Evolutionary conservation across 1,284 basidiomycete genomes (phyloP), one percentile per base, ranked within the genome.

Genomic region (Sparassis latifolia): DNA sequence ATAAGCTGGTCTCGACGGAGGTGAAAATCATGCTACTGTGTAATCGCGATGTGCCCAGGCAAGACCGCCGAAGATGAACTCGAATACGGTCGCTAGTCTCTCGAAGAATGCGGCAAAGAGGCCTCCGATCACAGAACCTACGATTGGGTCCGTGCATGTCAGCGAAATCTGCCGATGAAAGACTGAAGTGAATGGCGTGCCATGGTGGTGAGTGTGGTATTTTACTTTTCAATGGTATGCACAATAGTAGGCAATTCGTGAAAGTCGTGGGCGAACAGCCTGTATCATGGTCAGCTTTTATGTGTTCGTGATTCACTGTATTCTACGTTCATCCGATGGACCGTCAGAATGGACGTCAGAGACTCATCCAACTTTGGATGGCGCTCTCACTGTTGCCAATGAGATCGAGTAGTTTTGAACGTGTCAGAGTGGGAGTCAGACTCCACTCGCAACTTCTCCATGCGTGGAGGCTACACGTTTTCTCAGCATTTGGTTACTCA

Each of bases 31-130:
- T 9, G 40, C 10, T 20, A 9, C 10, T 4, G 38, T 33, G 10
- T 27, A 40, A 3, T 3, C 6, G 10, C 31, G 4, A 49, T 49
- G 6, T 38, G 50, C 52, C 41, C 45, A 44, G 42, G 52, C 42
- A n/a, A 53, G 43, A 33, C 48, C 45, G n/a, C 39, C 44, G 30
- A 53, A 38, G 32, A 53, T 44, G 35, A 49, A 45, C 38, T 50
- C 52, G 35, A 53, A 10, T n/a, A 53, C 32, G 44, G 45, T 46
- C 30, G 77, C 79, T 55, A 84, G 76, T 10, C 68, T 77, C 45
- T 71, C 64, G 33, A 84, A 72, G 52, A 84, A 80, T 33, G 80
- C 68, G 73, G 77, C 75, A 51, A 83, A 60, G 4, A 83, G 69
- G 52, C 58, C 61, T 10, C 79, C 80, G 50, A 84, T 79, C 12